Percentiles rank a stretch among this genome's conserved stretches.
Evolutionary conservation across 345 rosid species (phyloP).

Genomic region (Mallotus nudiflorus): DNA sequence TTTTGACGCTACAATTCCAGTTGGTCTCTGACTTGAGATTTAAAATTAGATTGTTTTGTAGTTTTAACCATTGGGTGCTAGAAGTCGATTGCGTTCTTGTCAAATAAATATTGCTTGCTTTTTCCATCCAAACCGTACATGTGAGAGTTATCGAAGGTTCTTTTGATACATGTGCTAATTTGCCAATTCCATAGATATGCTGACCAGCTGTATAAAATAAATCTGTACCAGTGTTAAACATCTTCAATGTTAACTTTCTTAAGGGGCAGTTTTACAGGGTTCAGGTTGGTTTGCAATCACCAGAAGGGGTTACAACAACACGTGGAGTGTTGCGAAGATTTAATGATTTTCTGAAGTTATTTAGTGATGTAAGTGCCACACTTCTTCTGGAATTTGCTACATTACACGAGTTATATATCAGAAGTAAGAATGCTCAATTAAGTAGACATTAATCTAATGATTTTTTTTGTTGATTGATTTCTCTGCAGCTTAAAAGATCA

Average conservation of each 20-base stretch:
- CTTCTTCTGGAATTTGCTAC: constrained; percentile 2
- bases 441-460: constrained; percentile 5
- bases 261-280: constrained; percentile 98
- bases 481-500: constrained; percentile 70
- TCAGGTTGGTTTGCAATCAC: constrained; percentile 89
- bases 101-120: background rate
- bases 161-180: background rate
- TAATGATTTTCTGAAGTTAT: constrained; percentile 87
- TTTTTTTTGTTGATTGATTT: constrained; percentile 22
- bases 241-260: constrained; percentile 45
- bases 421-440: background rate
- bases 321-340: constrained; percentile 85
- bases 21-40: background rate
- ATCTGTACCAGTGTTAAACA: background rate
- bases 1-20: background rate
- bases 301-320: constrained; percentile 71
- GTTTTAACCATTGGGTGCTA: no score
- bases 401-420: background rate
- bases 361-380: constrained; percentile 62
- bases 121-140: background rate
- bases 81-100: no score
- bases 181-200: background rate
- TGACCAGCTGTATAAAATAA: background rate
- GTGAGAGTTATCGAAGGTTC: background rate
- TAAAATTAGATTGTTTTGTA: background rate